These are phyloP conservation scores for Solanum chilense DNA, from an alignment of 257 asterid species.

Conservation along the genomic window DNA sequence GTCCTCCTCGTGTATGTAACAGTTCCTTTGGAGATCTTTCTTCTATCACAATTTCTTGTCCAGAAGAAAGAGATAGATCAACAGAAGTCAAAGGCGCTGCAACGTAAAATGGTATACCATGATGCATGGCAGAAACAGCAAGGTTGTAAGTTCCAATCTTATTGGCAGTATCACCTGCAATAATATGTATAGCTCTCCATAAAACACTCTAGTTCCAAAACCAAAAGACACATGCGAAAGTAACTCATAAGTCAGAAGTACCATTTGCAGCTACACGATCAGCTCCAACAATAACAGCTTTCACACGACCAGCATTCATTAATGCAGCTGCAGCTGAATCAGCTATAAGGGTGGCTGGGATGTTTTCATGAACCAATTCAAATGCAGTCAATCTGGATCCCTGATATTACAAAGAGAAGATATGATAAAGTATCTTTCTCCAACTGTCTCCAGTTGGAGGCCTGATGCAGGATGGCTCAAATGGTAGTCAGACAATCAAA, in stretches of 20 bases:
- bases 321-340: conserved; percentile 98
- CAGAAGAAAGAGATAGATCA: conserved; percentile 65
- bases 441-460: background rate
- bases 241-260: conserved; percentile 9
- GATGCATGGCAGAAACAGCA: conserved; percentile 74
- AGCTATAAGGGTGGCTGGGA: conserved; percentile 85
- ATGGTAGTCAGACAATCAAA: background rate
- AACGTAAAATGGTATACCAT: conserved; percentile 74
- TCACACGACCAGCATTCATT: conserved; percentile 71
- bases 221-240: background rate
- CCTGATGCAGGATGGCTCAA: background rate
- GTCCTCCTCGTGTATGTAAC: conserved; percentile 67
- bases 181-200: background rate
- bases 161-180: conserved; percentile 91
- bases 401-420: conserved; percentile 17
- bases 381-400: conserved; percentile 97
- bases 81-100: conserved; percentile 92
- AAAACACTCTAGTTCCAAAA: background rate
- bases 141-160: conserved; percentile 97
- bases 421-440: background rate
- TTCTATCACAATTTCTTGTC: conserved; percentile 76
- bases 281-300: conserved; percentile 93
- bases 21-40: conserved; percentile 86
- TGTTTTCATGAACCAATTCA: conserved; percentile 82
- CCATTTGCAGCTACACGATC: conserved; percentile 96